phyloP scores from a whole-genome alignment of 176 grass and related monocot species.

The Pharus latifolius region DNA sequence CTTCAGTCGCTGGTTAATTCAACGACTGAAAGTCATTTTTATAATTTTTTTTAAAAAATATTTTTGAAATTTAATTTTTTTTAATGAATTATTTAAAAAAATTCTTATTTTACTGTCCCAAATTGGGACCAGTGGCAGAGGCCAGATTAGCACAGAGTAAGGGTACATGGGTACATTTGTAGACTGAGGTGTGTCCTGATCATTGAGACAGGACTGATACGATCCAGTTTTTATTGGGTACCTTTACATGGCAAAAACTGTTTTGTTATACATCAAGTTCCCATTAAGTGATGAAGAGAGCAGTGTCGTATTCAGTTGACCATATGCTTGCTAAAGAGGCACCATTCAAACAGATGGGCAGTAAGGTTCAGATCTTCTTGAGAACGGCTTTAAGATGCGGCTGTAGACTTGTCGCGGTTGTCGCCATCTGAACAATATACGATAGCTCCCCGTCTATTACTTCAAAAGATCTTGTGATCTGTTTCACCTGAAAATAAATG shows the following conservation, averaged over 20 bases:
- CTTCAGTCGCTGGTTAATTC: too few relatives aligned
- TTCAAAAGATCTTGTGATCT: slow-evolving; percentile 65
- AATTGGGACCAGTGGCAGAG: too few relatives aligned
- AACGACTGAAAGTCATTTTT: too few relatives aligned
- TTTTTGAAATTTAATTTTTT: too few relatives aligned
- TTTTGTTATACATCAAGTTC: not conserved
- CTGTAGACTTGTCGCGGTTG: slow-evolving; percentile 38
- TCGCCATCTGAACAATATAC: slow-evolving; percentile 72
- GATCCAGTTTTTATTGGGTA: not conserved
- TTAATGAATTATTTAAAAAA: too few relatives aligned
- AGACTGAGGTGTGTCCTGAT: too few relatives aligned
- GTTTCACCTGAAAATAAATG: slow-evolving; percentile 55
- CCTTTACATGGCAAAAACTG: not conserved
- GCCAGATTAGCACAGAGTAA: too few relatives aligned
- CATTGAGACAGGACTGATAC: too few relatives aligned
- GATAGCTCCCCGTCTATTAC: slow-evolving; percentile 43
- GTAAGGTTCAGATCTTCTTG: slow-evolving; percentile 39
- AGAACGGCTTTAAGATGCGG: slow-evolving; percentile 73
- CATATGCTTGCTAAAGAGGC: not conserved
- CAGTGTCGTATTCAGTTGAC: not conserved
- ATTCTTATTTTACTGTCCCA: too few relatives aligned
- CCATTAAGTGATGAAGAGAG: too few relatives aligned
- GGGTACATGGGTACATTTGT: too few relatives aligned
- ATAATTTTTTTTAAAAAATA: too few relatives aligned
- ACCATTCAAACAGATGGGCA: not conserved